Percentiles rank a stretch among this genome's conserved stretches.
Evolutionary conservation across 305 asterid genomes (phyloP).

Genomic region (Striga hermonthica): DNA sequence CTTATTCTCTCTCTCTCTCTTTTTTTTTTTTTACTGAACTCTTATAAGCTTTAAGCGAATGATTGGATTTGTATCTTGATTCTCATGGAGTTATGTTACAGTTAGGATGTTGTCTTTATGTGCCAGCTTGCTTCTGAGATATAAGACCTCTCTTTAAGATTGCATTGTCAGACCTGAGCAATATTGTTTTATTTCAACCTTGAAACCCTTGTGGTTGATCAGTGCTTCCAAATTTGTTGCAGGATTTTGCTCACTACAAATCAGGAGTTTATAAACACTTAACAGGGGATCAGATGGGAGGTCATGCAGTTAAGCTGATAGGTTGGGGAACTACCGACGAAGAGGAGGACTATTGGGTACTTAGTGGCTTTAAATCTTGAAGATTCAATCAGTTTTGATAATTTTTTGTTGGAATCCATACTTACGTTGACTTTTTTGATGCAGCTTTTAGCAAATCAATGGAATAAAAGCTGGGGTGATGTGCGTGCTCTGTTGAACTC

Average conservation of each 20-base stretch:
- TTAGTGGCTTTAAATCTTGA: neutral
- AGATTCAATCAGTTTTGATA: conserved; percentile 24
- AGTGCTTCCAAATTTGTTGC: conserved; percentile 6
- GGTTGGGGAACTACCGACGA: conserved; percentile 86
- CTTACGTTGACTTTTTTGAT: conserved; percentile 32
- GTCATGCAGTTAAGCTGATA: conserved; percentile 89
- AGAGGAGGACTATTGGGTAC: conserved; percentile 94
- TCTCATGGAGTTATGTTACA: neutral
- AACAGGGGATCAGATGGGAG: conserved; percentile 73
- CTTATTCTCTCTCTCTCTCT: conserved; percentile 4
- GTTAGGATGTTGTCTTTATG: neutral
- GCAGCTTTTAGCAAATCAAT: conserved; percentile 93
- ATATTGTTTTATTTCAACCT: too few relatives aligned
- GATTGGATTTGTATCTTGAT: conserved; percentile 17
- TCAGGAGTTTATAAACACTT: conserved; percentile 89
- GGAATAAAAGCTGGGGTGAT: conserved; percentile 98
- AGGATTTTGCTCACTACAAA: conserved; percentile 91
- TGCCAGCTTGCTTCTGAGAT: too few relatives aligned
- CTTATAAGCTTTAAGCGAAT: neutral
- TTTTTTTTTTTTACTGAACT: conserved; percentile 8
- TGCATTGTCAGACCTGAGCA: too few relatives aligned
- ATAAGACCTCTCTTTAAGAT: too few relatives aligned
- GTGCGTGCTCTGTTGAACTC: conserved; percentile 45
- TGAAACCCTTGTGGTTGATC: too few relatives aligned
- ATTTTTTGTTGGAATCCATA: conserved; percentile 4